Conservation (phyloP, 352 stramenopile genomes). For the Thraustochytrium sp. region DNA sequence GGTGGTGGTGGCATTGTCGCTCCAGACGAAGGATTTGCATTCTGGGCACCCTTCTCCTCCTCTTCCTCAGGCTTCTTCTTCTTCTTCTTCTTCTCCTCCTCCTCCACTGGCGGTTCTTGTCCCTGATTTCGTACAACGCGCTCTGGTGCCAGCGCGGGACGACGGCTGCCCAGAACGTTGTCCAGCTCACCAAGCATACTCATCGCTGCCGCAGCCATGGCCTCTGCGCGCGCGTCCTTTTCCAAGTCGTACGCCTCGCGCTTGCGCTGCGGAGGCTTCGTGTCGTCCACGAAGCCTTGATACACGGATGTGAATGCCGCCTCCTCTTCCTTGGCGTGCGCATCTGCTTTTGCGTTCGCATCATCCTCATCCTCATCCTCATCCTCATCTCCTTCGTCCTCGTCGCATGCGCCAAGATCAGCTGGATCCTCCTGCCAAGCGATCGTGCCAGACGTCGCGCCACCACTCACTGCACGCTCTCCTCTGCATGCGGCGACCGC, state of each 20-base stretch:
- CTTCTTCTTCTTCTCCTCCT: neutral
- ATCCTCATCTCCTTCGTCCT: neutral
- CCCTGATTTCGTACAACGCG: neutral
- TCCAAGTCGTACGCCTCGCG: too few species aligned
- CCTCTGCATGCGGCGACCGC: too few species aligned
- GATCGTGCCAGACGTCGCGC: too few species aligned
- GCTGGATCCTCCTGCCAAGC: too few species aligned
- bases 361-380: neutral
- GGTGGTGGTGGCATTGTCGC: too few species aligned
- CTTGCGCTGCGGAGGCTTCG: neutral
- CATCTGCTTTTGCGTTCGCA: neutral
- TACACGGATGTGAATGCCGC: neutral
- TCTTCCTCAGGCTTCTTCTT: neutral
- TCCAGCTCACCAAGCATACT: conserved; percentile 19
- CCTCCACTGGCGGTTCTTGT: neutral
- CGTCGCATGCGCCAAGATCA: neutral
- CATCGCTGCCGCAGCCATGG: neutral
- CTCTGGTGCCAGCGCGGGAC: neutral
- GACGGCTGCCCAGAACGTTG: neutral
- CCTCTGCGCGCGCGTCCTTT: too few species aligned
- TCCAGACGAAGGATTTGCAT: too few species aligned
- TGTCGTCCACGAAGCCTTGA: neutral
- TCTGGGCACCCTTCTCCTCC: neutral
- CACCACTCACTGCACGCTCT: too few species aligned
- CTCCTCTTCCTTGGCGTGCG: neutral